phyloP scores from a whole-genome alignment of 2,329 filamentous ascomycete genomes.

The Chrysoporthe deuterocubensis region DNA sequence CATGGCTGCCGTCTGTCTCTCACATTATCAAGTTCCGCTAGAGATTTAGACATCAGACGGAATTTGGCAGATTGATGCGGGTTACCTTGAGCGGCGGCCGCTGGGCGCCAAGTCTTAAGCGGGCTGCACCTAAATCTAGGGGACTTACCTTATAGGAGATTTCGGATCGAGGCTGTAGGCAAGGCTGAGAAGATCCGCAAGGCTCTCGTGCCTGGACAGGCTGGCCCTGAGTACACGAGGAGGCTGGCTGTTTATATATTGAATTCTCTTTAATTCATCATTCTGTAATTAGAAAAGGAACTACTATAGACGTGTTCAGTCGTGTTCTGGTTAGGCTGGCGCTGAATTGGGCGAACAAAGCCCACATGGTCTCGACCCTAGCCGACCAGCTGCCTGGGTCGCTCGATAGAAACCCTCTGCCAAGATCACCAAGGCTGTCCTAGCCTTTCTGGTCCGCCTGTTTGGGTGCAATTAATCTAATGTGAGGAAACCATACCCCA shows the following conservation, averaged over 20 bases:
- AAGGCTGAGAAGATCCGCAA: background rate
- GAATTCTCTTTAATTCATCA: no score
- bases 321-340: background rate
- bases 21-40: no score
- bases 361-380: background rate
- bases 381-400: background rate
- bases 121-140: background rate
- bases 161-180: background rate
- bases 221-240: no score
- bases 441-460: conserved; percentile 16
- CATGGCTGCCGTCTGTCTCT: no score
- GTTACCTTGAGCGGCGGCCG: no score
- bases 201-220: background rate
- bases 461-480: conserved; percentile 2
- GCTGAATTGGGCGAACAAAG: background rate
- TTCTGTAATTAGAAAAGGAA: no score
- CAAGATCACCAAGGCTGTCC: conserved; percentile 12
- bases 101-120: background rate
- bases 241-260: no score
- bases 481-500: background rate
- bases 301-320: background rate
- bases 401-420: background rate
- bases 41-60: no score
- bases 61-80: no score
- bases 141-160: background rate